phyloP scores from a whole-genome alignment of 768 basidiomycete species.

The Leccinum rimulosum region DNA sequence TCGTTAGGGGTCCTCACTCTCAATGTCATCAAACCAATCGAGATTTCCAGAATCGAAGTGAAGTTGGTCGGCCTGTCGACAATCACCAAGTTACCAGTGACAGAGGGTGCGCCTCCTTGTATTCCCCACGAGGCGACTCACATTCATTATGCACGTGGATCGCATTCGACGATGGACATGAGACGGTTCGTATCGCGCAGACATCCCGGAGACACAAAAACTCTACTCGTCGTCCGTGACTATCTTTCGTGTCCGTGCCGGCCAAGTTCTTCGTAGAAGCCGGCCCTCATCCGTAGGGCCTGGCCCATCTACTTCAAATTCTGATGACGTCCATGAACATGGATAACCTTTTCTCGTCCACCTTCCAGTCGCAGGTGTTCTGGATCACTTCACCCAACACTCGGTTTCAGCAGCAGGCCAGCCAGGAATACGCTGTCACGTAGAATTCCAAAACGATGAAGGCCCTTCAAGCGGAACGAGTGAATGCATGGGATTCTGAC shows the following conservation, averaged over 20 bases:
- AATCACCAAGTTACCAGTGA: conserved; percentile 58
- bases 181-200: conserved; percentile 68
- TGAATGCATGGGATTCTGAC: too few relatives aligned
- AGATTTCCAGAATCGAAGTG: conserved; percentile 82
- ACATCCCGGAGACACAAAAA: conserved; percentile 71
- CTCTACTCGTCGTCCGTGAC: conserved; percentile 70
- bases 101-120: conserved; percentile 60
- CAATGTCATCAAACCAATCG: conserved; percentile 70
- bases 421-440: too few relatives aligned
- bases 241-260: conserved; percentile 63
- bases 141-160: not conserved
- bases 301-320: conserved; percentile 7
- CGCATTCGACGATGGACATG: conserved; percentile 26
- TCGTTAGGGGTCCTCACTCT: conserved; percentile 70
- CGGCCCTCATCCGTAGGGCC: conserved; percentile 23
- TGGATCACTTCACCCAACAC: not conserved
- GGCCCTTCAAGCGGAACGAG: too few relatives aligned
- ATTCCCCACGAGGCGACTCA: not conserved
- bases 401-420: too few relatives aligned
- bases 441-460: too few relatives aligned
- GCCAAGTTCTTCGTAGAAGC: conserved; percentile 33
- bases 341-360: not conserved
- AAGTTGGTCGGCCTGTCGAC: conserved; percentile 68
- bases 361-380: not conserved
- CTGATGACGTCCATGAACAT: conserved; percentile 2